Evolutionary conservation across 1,284 basidiomycete species (phyloP).

Genomic region (Chalciporus piperatoides): DNA sequence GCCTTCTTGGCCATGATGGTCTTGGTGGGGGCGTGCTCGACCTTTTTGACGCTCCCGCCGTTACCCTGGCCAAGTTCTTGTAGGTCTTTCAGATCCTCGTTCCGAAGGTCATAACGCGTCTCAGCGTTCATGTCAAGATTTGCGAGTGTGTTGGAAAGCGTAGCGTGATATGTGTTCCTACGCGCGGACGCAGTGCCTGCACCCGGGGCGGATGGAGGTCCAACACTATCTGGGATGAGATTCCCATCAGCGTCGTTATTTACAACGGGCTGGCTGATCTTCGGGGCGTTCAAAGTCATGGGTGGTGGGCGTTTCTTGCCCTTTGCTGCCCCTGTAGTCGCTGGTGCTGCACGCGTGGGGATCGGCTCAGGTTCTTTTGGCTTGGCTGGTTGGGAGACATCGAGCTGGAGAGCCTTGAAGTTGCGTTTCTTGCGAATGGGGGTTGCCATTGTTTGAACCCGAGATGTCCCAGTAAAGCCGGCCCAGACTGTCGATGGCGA

Average conservation of each 20-base stretch:
- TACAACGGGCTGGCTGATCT: conserved; percentile 42
- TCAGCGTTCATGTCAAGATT: conserved; percentile 73
- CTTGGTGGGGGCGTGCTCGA: conserved; percentile 87
- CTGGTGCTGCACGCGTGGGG: conserved; percentile 38
- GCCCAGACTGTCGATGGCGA: conserved; percentile 4
- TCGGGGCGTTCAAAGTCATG: conserved; percentile 49
- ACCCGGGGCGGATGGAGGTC: conserved; percentile 40
- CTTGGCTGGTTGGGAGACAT: conserved; percentile 46
- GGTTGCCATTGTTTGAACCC: conserved; percentile 33
- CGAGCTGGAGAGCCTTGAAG: conserved; percentile 71
- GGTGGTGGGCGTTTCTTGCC: conserved; percentile 62
- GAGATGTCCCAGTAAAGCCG: conserved; percentile 2
- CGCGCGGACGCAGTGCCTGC: conserved; percentile 41
- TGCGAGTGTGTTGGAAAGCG: conserved; percentile 70
- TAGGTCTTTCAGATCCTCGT: conserved; percentile 81
- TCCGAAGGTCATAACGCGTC: conserved; percentile 71
- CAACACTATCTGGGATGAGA: conserved; percentile 37
- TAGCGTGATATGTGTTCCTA: conserved; percentile 65
- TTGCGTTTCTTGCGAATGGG: conserved; percentile 76
- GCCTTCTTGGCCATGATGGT: conserved; percentile 96
- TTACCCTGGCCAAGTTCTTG: conserved; percentile 95
- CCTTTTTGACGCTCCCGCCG: conserved; percentile 94
- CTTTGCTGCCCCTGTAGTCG: conserved; percentile 31
- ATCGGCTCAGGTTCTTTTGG: conserved; percentile 38
- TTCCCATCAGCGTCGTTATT: conserved; percentile 37